These are phyloP conservation scores for Pseudisothecium myosuroides DNA, from an alignment of 225 moss, liverwort and hornwort genomes.

Conservation along the genomic window DNA sequence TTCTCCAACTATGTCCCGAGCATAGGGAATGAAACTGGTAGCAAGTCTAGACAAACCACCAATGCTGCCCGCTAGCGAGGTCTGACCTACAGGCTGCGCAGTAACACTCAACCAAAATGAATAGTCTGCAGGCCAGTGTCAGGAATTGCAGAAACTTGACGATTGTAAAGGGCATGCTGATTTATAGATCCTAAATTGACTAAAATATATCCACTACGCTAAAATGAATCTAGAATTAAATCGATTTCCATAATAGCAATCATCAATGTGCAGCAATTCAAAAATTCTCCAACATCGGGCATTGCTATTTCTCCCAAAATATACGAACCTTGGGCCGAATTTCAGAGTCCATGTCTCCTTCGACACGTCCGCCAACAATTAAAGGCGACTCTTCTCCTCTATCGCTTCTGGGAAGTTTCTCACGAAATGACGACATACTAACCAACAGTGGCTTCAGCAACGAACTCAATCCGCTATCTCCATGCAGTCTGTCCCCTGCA, in stretches of 20 bases:
- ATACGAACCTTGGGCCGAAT: conserved; percentile 11
- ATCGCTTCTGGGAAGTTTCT: conserved; percentile 23
- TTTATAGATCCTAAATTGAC: not conserved
- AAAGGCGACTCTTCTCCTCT: conserved; percentile 19
- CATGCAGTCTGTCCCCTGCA: conserved; percentile 7
- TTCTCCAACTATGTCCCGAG: conserved; percentile 43
- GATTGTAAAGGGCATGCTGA: not conserved
- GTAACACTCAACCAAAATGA: not conserved
- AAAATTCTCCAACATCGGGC: not conserved
- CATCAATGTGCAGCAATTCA: not conserved
- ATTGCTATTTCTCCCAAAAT: not conserved
- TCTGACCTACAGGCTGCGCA: conserved; percentile 49
- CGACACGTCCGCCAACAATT: conserved; percentile 7
- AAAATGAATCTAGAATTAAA: not conserved
- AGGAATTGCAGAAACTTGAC: not conserved
- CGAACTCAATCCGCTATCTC: conserved; percentile 36
- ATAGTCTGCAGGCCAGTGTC: not conserved
- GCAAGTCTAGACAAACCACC: conserved; percentile 79
- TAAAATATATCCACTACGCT: not conserved
- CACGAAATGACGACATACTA: conserved; percentile 42
- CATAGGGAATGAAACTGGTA: conserved; percentile 63
- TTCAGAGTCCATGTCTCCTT: conserved; percentile 18
- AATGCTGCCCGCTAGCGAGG: conserved; percentile 62
- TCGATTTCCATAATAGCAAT: not conserved
- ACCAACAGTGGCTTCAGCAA: conserved; percentile 76